Conservation (phyloP, 2,329 filamentous ascomycete genomes). For the Cytospora leucostoma region DNA sequence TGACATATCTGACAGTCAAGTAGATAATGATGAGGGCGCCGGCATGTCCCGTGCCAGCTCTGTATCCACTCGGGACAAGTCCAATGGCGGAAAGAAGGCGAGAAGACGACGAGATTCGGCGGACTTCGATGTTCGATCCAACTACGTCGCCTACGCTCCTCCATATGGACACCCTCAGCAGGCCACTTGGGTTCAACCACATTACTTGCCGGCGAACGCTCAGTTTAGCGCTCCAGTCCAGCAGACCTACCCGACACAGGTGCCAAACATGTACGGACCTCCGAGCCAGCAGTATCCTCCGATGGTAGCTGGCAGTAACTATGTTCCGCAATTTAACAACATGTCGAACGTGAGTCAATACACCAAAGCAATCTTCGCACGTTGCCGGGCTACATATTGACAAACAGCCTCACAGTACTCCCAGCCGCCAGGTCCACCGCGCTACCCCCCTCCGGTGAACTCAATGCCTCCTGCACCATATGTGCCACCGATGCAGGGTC, state of each 20-base stretch:
- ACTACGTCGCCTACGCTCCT: conserved; percentile 64
- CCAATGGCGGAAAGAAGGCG: conserved; percentile 68
- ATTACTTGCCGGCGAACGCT: conserved; percentile 50
- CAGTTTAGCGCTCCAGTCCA: conserved; percentile 36
- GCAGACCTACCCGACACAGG: conserved; percentile 50
- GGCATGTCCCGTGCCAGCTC: conserved; percentile 87
- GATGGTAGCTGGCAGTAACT: conserved; percentile 45
- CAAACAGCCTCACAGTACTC: conserved; percentile 38
- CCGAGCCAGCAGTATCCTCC: conserved; percentile 46
- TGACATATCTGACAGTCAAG: conserved; percentile 24
- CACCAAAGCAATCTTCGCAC: background rate
- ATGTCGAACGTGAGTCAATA: conserved; percentile 47
- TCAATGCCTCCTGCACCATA: conserved; percentile 37
- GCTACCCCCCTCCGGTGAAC: conserved; percentile 40
- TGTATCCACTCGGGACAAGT: conserved; percentile 76
- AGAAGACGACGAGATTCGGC: conserved; percentile 65
- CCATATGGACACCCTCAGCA: conserved; percentile 57
- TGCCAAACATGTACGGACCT: conserved; percentile 49
- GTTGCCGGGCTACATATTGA: conserved; percentile 13
- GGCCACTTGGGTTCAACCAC: conserved; percentile 58
- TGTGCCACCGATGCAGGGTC: conserved; percentile 38
- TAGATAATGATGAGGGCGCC: conserved; percentile 68
- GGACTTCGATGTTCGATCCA: conserved; percentile 65
- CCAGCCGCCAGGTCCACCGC: conserved; percentile 37
- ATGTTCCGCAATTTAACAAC: conserved; percentile 46